Evolutionary conservation across 78 protist species (phyloP).

Genomic region (Andalucia godoyi): DNA sequence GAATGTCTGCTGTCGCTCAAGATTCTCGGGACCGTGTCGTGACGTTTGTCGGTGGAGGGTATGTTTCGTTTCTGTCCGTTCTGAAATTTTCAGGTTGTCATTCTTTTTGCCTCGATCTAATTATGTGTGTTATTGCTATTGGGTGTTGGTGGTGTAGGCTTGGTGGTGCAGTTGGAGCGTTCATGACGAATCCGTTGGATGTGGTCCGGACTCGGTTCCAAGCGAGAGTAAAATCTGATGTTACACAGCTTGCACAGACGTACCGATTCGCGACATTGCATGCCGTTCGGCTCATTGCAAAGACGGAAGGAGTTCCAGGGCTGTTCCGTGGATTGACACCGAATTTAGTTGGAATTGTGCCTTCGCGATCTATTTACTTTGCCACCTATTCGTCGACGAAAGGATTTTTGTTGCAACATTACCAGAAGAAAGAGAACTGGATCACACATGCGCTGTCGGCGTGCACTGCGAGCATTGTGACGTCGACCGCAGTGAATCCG

Average conservation of each 20-base stretch:
- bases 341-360: neutral
- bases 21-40: no score
- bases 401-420: neutral
- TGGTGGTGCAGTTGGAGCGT: constrained; percentile 8
- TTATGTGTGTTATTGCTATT: no score
- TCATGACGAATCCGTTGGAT: constrained; percentile 24
- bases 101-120: no score
- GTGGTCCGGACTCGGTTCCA: constrained; percentile 37
- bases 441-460: neutral
- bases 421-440: no score
- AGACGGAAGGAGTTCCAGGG: neutral
- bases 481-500: neutral
- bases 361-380: neutral
- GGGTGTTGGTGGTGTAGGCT: no score
- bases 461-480: neutral
- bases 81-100: no score
- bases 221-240: neutral
- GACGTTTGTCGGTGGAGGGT: no score
- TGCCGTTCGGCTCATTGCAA: no score
- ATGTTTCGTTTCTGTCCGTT: no score
- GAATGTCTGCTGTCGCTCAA: no score
- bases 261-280: no score
- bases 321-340: neutral
- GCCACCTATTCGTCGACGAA: neutral
- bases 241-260: neutral